phyloP scores from a whole-genome alignment of 805 yeast species.

The Starmerella stigmatis region DNA sequence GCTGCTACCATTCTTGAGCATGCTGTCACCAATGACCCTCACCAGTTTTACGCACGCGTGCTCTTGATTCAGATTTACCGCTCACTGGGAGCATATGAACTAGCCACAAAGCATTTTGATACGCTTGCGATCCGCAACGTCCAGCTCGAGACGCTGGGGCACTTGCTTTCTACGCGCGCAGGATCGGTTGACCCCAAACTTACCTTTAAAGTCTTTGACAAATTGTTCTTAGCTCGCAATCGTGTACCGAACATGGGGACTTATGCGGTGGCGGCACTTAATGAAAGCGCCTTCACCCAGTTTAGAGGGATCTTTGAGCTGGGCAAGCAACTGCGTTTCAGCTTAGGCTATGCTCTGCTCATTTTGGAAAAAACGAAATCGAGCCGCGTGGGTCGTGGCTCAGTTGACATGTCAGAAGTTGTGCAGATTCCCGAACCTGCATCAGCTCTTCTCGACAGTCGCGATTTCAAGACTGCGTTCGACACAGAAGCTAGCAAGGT shows the following conservation, averaged over 20 bases:
- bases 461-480: constrained; percentile 41
- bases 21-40: constrained; percentile 46
- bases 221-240: constrained; percentile 24
- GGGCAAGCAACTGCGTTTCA: constrained; percentile 40
- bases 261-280: constrained; percentile 45
- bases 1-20: constrained; percentile 49
- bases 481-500: constrained; percentile 1
- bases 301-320: constrained; percentile 56
- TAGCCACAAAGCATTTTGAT: constrained; percentile 44
- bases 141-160: constrained; percentile 59
- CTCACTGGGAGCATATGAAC: constrained; percentile 43
- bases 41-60: constrained; percentile 58
- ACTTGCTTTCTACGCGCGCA: constrained; percentile 41
- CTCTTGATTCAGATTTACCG: constrained; percentile 62
- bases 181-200: constrained; percentile 38
- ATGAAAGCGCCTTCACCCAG: constrained; percentile 53
- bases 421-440: constrained; percentile 10
- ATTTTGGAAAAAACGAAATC: constrained; percentile 27
- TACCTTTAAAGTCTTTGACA: not conserved
- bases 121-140: constrained; percentile 56
- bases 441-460: constrained; percentile 38
- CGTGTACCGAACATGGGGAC: constrained; percentile 42
- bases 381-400: constrained; percentile 20
- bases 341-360: constrained; percentile 34
- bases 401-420: constrained; percentile 13